Base-by-base conservation (phyloP, 2,329 filamentous ascomycete species). In the Talaromyces funiculosus region DNA sequence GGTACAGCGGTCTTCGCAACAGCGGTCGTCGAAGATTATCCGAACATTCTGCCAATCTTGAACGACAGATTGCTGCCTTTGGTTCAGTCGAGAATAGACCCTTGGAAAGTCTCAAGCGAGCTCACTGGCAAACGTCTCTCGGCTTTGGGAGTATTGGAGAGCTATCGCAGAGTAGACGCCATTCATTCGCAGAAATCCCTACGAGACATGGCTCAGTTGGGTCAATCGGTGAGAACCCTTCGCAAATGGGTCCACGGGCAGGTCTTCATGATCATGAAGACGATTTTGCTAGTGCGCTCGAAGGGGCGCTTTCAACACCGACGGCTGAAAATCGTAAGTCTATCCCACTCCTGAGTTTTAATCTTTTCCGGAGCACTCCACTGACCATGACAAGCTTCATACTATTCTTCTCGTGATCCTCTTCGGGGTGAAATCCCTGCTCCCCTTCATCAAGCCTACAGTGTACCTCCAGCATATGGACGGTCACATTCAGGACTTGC, bases 101-200 rank as follows among this genome's bases (percentile, higher is more conserved):
- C 10, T 65, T 80, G 16, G 79, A 80, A 14, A 78, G 72, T 66
- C 69, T 77, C 53, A 75, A 76, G 59, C 79, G 78, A 66, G 76
- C 74, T 45, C 78, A 81, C 59, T 81, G 79, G 79, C 78, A 81
- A 63, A 80, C 78, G 16, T 78, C 78, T 3, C 74, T 81, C 29
- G 78, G 77, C 12, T 81, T 81, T 66, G 76, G 77, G 26, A 71
- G 77, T 58, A 69, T 78, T 45, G 67, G 72, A 35, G 79, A 81
- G 62, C 69, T 76, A 24, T 74, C 79, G 31, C 79, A 81, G 64
- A 81, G 79, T 64, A 77, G 79, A 38, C 77, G 79, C 20, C 79
- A 81, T 66, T 81, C 79, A 16, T 81, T 81, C 61, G 79, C 79
- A 29, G 79, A 81, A 63, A 76, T 81, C 45, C 78, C 79, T 10